Evolutionary conservation across 148 eudicot genomes (phyloP).

Genomic region (Dysphania ambrosioides): DNA sequence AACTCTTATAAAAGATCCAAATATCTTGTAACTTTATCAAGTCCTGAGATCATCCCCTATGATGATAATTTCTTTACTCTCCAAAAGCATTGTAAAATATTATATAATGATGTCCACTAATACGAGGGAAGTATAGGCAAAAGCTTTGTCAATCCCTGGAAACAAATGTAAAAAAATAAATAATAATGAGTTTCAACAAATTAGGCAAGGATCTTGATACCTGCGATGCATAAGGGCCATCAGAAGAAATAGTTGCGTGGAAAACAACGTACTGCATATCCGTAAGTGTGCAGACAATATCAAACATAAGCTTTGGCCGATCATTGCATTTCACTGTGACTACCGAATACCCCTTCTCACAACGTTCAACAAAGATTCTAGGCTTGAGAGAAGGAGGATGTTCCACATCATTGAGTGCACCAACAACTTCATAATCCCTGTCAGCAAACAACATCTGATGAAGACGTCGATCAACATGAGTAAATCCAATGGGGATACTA

Average conservation of each 20-base stretch:
- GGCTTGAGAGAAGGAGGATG: constrained; percentile 32
- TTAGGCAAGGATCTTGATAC: constrained; percentile 28
- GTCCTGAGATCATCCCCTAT: neutral
- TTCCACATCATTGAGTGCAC: constrained; percentile 27
- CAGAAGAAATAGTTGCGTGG: constrained; percentile 65
- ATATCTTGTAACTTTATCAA: neutral
- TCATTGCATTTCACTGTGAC: constrained; percentile 58
- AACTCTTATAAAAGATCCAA: neutral
- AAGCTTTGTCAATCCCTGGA: constrained; percentile 4
- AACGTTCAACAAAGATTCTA: constrained; percentile 46
- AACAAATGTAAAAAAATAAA: neutral
- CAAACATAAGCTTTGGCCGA: constrained; percentile 80
- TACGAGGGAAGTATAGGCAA: neutral
- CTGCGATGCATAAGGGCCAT: constrained; percentile 64
- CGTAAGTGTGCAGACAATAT: constrained; percentile 80
- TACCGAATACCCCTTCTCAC: constrained; percentile 67
- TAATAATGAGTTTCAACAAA: neutral
- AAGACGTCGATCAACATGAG: constrained; percentile 74
- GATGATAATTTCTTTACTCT: constrained; percentile 2
- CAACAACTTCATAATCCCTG: constrained; percentile 57
- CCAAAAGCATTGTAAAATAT: neutral
- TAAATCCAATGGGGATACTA: constrained; percentile 47
- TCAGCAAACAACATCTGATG: constrained; percentile 80
- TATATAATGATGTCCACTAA: neutral
- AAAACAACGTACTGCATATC: constrained; percentile 82